Percentiles rank a stretch among this genome's conserved stretches.
These are phyloP conservation scores for Colletotrichum zoysiae DNA, from an alignment of 2,329 filamentous ascomycete species.

Conservation along the genomic window DNA sequence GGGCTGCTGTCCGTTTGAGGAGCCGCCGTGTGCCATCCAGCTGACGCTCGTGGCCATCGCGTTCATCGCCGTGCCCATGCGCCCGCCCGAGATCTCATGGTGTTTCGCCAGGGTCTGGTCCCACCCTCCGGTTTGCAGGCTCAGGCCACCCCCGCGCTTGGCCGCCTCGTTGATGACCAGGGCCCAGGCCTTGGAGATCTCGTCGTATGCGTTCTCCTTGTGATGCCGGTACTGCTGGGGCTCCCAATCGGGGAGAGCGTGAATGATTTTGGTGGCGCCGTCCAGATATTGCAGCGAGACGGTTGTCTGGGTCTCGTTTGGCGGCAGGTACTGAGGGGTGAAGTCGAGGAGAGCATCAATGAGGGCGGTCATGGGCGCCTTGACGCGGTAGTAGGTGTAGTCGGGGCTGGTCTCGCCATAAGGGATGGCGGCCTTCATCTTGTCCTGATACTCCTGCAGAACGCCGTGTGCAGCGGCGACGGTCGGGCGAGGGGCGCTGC, in stretches of 20 bases:
- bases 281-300: constrained; percentile 90
- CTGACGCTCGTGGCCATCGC: constrained; percentile 81
- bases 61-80: constrained; percentile 82
- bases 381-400: constrained; percentile 94
- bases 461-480: constrained; percentile 85
- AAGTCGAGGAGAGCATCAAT: constrained; percentile 94
- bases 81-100: constrained; percentile 86
- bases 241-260: constrained; percentile 91
- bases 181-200: constrained; percentile 94
- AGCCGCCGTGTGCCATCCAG: constrained; percentile 71
- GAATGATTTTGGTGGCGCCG: constrained; percentile 89
- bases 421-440: constrained; percentile 83
- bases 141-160: constrained; percentile 91
- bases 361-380: constrained; percentile 81
- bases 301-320: constrained; percentile 86
- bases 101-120: constrained; percentile 89
- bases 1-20: constrained; percentile 41
- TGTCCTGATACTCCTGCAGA: constrained; percentile 83
- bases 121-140: constrained; percentile 91
- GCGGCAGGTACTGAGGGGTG: constrained; percentile 94
- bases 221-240: constrained; percentile 89
- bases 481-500: constrained; percentile 87
- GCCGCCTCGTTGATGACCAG: constrained; percentile 90
- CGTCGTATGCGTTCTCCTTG: constrained; percentile 96
- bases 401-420: constrained; percentile 88